A percentile compares a stretch with the other conserved stretches of the same genome.
Evolutionary conservation across 2,329 filamentous ascomycete species (phyloP).

Genomic region (Trichophyton equinum): DNA sequence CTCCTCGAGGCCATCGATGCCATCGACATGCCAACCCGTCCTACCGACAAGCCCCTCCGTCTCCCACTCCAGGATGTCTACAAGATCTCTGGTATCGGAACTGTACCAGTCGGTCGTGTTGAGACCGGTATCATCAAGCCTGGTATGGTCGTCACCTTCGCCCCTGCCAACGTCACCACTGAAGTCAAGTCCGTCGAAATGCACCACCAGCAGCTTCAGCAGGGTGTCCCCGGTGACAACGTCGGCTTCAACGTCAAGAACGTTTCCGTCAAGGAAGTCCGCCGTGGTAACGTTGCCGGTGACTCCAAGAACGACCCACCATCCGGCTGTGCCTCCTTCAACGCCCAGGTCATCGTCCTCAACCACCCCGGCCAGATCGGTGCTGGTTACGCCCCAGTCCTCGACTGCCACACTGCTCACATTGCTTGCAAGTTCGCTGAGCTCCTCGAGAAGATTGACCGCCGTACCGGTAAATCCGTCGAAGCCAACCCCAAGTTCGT

Average conservation of each 20-base stretch:
- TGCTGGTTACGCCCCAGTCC: slow-evolving; percentile 96
- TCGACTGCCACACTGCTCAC: slow-evolving; percentile 99
- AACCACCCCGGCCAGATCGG: slow-evolving; percentile 99
- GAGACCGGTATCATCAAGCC: slow-evolving; percentile 95
- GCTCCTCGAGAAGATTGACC: slow-evolving; percentile 99
- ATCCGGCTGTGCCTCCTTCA: slow-evolving; percentile 80
- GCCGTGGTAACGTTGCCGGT: slow-evolving; percentile 98
- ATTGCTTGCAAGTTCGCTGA: slow-evolving; percentile 99
- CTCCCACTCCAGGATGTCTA: slow-evolving; percentile 99
- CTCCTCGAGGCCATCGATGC: slow-evolving; percentile 97
- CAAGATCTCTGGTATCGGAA: slow-evolving; percentile 99
- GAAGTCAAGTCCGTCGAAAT: slow-evolving; percentile 99
- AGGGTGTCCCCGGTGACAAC: slow-evolving; percentile 98
- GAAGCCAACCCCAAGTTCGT: slow-evolving; percentile 95
- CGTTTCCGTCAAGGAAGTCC: slow-evolving; percentile 99
- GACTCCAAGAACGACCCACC: slow-evolving; percentile 99
- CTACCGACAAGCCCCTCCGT: slow-evolving; percentile 98
- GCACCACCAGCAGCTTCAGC: slow-evolving; percentile 97
- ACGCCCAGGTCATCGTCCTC: slow-evolving; percentile 99
- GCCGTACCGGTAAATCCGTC: slow-evolving; percentile 96
- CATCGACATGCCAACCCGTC: slow-evolving; percentile 85
- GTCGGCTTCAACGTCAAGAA: slow-evolving; percentile 99
- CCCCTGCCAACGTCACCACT: slow-evolving; percentile 97
- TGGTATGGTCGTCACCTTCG: slow-evolving; percentile 84
- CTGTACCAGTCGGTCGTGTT: slow-evolving; percentile 99